Evolutionary conservation across 208 protist species (phyloP), one percentile per base, ranked within the genome.

Genomic region (Trypanosoma scelopori): DNA sequence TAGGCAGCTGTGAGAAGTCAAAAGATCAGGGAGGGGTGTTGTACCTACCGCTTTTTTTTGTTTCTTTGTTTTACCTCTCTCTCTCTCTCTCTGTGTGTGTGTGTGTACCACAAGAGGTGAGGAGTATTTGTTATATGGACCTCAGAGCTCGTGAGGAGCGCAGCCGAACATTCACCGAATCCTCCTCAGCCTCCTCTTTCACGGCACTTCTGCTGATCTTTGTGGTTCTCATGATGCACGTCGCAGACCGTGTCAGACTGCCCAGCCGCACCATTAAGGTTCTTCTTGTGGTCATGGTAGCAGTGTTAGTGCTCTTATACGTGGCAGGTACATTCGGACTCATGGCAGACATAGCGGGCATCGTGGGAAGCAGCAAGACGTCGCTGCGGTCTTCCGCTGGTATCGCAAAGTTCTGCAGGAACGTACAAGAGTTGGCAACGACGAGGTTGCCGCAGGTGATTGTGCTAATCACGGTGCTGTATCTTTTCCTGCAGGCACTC

Each of bases 401-500:
- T 50, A 82, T 89, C 27, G 60, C 70, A 9, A 63, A 66, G 7
- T 78, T 92, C 25, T 88, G 81, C 61, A 30, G 28, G 23, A 49
- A 65, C 1, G 39, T 76, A n/a, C 59, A 47, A 1, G 27, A 18
- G 46, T n/a, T 87, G 27, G 76, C 77, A 0, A 30, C 58, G 59
- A 64, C 58, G 28, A 48, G 82, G 52, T 49, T 78, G 48, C 32
- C 27, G n/a, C 74, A 78, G 37, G 72, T 88, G 16, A 18, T 89
- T 15, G 15, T 90, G 13, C 53, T 87, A 25, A 63, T 93, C 35
- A 63, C 76, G 0, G 32, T 66, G 0, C 42, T 89, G 18, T 93
- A 93, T 57, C 25, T 96, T 15, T 69, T 70, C 27, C 65, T 97
- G 22, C 94, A 97, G 69, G 85, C 90, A 1, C 86, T 98, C 53